Evolutionary conservation across 768 basidiomycete species (phyloP).

Genomic region (Trichaptum fuscoviolaceum): DNA sequence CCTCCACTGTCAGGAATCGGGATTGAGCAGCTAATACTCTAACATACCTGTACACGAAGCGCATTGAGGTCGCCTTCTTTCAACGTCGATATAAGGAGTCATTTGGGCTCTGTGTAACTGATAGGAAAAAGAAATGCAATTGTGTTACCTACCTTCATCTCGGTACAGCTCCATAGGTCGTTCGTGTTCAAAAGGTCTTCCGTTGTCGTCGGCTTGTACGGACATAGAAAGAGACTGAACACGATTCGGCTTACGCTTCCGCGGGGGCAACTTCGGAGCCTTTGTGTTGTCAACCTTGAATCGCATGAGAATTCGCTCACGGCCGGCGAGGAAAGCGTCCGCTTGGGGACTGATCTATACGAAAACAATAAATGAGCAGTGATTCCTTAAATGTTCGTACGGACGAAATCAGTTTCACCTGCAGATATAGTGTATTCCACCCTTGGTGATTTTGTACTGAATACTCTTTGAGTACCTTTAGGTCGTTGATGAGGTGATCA

Average conservation of each 20-base stretch:
- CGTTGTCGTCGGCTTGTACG: not conserved
- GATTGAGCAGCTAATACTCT: no score
- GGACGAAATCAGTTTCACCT: slow-evolving; percentile 29
- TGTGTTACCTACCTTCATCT: not conserved
- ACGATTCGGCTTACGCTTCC: not conserved
- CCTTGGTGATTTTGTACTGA: slow-evolving; percentile 39
- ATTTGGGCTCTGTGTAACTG: no score
- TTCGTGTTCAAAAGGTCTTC: not conserved
- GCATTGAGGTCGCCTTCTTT: not conserved
- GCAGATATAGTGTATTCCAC: slow-evolving; percentile 47
- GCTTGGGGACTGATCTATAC: not conserved
- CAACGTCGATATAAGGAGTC: no score
- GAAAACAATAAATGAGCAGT: not conserved
- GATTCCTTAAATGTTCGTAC: no score
- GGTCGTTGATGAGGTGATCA: slow-evolving; percentile 43
- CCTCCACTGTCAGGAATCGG: no score
- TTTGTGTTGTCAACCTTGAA: not conserved
- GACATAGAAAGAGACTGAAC: not conserved
- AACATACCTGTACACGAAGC: not conserved
- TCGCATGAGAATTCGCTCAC: not conserved
- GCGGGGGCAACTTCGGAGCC: not conserved
- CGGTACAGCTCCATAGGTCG: not conserved
- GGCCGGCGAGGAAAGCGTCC: not conserved
- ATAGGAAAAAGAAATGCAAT: not conserved
- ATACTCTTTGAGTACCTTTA: slow-evolving; percentile 45